phyloP scores from a whole-genome alignment of 306 rosid genomes.

The Trifolium subterraneum region DNA sequence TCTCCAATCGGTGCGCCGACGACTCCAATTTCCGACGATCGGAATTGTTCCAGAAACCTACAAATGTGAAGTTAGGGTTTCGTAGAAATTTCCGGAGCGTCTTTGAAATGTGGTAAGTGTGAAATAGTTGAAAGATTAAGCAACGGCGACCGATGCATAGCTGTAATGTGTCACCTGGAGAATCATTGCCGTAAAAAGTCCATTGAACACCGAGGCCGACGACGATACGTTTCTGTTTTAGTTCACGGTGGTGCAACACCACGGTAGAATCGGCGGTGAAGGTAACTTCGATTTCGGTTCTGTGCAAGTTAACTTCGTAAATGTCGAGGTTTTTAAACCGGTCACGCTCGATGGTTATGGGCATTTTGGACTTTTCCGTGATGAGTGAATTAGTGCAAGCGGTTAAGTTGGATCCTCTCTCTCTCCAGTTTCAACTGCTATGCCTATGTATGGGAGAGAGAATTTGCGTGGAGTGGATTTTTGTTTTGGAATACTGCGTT shows the following conservation, averaged over 20 bases:
- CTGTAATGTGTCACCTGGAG: conserved; percentile 48
- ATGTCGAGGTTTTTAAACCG: background rate
- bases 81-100: conserved; percentile 38
- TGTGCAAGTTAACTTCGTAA: conserved; percentile 6
- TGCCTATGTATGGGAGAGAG: too few species aligned
- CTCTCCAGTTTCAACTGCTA: too few species aligned
- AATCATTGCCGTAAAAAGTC: conserved; percentile 19
- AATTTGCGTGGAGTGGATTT: too few species aligned
- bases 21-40: conserved; percentile 30
- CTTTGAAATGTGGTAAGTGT: background rate
- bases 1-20: background rate
- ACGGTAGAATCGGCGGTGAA: conserved; percentile 41
- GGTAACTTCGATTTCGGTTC: background rate
- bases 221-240: conserved; percentile 12
- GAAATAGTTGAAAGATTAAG: conserved; percentile 45
- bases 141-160: conserved; percentile 53
- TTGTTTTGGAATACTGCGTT: too few species aligned
- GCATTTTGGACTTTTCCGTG: too few species aligned
- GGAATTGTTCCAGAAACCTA: conserved; percentile 44
- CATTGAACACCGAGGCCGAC: conserved; percentile 62
- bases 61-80: conserved; percentile 33
- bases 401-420: too few species aligned
- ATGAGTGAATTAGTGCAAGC: too few species aligned
- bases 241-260: background rate
- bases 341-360: too few species aligned